A percentile compares a stretch with the other conserved stretches of the same genome.
Evolutionary conservation across 1,284 basidiomycete species (phyloP).

Genomic region (Ceratobasidium sp.): DNA sequence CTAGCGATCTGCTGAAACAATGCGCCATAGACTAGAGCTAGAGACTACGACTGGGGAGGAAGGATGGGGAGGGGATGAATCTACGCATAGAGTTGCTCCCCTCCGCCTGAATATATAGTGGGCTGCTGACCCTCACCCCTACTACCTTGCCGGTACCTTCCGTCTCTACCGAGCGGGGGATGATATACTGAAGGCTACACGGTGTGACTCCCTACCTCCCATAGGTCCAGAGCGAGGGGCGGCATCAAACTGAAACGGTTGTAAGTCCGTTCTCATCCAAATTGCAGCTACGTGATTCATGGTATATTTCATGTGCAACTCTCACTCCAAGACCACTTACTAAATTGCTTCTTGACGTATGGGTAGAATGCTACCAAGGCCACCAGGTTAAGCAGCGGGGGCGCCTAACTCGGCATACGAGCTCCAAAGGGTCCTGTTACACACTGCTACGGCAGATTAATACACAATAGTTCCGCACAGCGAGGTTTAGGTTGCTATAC

Average conservation of each 20-base stretch:
- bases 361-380: neutral
- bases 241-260: slow-evolving; percentile 42
- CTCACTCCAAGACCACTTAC: neutral
- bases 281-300: neutral
- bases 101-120: slow-evolving; percentile 5
- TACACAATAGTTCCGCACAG: neutral
- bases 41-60: neutral
- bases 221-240: slow-evolving; percentile 14
- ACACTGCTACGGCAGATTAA: neutral
- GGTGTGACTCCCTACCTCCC: neutral
- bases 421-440: too few relatives aligned
- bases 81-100: neutral
- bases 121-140: neutral
- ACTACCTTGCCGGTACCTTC: neutral
- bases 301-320: neutral
- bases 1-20: too few relatives aligned
- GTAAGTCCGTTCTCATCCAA: neutral
- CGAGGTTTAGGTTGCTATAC: neutral
- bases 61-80: neutral
- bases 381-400: neutral
- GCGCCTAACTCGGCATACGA: neutral
- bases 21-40: neutral
- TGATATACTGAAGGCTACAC: slow-evolving; percentile 30
- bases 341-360: neutral
- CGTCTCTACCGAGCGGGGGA: neutral